Conservation (phyloP, 495 filamentous ascomycete genomes). For the Hyaloscypha finlandica region DNA sequence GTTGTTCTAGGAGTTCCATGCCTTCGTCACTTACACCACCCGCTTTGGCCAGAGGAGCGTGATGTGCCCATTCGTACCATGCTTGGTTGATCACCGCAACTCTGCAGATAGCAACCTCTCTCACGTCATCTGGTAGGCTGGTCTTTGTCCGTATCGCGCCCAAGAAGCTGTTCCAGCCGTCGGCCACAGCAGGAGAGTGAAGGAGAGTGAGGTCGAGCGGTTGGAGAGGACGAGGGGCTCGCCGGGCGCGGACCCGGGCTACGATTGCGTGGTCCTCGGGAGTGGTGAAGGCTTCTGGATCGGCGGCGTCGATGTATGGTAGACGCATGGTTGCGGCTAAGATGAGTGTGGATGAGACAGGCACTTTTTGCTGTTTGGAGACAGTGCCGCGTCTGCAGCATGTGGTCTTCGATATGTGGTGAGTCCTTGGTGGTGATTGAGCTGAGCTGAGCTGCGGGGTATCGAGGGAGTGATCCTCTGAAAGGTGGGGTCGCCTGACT, state of each 20-base stretch:
- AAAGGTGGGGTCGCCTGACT: background rate
- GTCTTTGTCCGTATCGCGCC: constrained; percentile 72
- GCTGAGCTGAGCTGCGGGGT: background rate
- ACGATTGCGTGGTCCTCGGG: constrained; percentile 58
- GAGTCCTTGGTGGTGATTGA: background rate
- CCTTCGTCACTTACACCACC: constrained; percentile 33
- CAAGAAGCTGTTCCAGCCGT: constrained; percentile 82
- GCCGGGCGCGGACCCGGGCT: constrained; percentile 60
- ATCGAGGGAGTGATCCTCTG: background rate
- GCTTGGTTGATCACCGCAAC: constrained; percentile 74
- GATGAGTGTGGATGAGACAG: constrained; percentile 3
- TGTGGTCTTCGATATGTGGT: background rate
- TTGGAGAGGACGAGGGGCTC: constrained; percentile 63
- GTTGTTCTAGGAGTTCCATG: constrained; percentile 26
- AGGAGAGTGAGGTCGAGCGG: constrained; percentile 73
- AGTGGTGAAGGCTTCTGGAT: constrained; percentile 48
- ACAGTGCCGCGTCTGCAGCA: background rate
- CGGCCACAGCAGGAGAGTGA: constrained; percentile 69
- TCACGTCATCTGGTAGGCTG: constrained; percentile 55
- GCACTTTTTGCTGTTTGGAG: constrained; percentile 1
- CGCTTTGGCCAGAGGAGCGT: constrained; percentile 60
- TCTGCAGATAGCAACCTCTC: constrained; percentile 73
- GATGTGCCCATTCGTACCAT: constrained; percentile 78
- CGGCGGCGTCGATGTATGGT: constrained; percentile 61
- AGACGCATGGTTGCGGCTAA: constrained; percentile 61